Conservation (phyloP, 176 grass and related monocot genomes). For the Cocos nucifera region DNA sequence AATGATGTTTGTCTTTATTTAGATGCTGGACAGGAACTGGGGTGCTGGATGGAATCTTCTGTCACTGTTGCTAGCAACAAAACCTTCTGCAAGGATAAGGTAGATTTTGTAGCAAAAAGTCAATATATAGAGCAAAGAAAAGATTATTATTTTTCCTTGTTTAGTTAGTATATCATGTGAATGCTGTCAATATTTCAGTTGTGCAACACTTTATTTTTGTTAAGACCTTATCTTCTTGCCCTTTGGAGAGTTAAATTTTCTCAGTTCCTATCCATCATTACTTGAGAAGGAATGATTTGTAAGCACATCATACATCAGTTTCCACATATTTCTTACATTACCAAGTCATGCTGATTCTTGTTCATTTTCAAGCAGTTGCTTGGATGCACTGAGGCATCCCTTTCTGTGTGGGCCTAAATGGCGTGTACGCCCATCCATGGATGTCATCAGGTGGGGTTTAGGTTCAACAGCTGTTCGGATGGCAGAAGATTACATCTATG, state of each 20-base stretch:
- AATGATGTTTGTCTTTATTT: slow-evolving; percentile 17
- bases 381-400: slow-evolving; percentile 81
- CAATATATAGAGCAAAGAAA: too few species aligned
- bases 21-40: slow-evolving; percentile 91
- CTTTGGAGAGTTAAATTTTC: too few species aligned
- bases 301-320: too few species aligned
- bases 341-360: background rate
- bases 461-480: slow-evolving; percentile 84
- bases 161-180: too few species aligned
- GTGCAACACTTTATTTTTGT: too few species aligned
- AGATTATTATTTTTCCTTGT: too few species aligned
- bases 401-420: slow-evolving; percentile 96
- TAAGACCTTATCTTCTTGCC: too few species aligned
- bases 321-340: too few species aligned
- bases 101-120: too few species aligned
- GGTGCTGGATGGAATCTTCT: slow-evolving; percentile 95
- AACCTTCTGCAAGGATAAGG: slow-evolving; percentile 53
- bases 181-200: too few species aligned
- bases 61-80: slow-evolving; percentile 69
- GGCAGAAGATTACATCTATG: slow-evolving; percentile 99
- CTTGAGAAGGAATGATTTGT: too few species aligned
- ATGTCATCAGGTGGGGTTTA: slow-evolving; percentile 75
- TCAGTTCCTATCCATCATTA: too few species aligned
- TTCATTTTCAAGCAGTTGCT: slow-evolving; percentile 41
- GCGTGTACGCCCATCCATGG: slow-evolving; percentile 62